phyloP scores from a whole-genome alignment of 2,329 filamentous ascomycete species.

The Byssothecium circinans region DNA sequence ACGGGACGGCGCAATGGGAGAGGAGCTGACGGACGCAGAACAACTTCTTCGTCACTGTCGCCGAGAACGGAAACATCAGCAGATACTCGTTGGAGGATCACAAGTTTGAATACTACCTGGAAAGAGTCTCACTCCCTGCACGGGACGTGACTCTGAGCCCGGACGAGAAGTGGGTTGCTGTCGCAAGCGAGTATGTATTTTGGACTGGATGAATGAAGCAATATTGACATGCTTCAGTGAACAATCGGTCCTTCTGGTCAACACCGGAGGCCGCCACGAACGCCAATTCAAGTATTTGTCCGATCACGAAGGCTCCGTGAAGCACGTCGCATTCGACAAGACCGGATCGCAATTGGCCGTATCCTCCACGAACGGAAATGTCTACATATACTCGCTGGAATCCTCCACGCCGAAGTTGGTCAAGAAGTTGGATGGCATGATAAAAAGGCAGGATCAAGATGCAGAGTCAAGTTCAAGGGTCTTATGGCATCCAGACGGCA shows the following conservation, averaged over 20 bases:
- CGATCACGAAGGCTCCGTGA: slow-evolving; percentile 84
- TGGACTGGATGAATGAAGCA: no score
- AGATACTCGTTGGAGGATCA: slow-evolving; percentile 80
- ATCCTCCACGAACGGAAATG: slow-evolving; percentile 82
- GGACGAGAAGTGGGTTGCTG: slow-evolving; percentile 84
- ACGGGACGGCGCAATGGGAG: background rate
- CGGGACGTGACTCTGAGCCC: slow-evolving; percentile 82
- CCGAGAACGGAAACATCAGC: slow-evolving; percentile 95
- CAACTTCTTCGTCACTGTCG: slow-evolving; percentile 83
- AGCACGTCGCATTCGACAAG: slow-evolving; percentile 86
- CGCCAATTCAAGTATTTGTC: slow-evolving; percentile 71
- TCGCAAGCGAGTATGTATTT: slow-evolving; percentile 78
- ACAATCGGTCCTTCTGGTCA: slow-evolving; percentile 81
- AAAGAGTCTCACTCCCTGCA: slow-evolving; percentile 81
- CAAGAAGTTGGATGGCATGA: slow-evolving; percentile 81
- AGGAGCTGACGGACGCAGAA: slow-evolving; percentile 53
- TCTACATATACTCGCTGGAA: slow-evolving; percentile 86
- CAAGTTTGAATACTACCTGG: slow-evolving; percentile 76
- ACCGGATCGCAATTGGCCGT: slow-evolving; percentile 74
- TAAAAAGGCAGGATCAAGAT: slow-evolving; percentile 75
- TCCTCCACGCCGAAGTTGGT: slow-evolving; percentile 79
- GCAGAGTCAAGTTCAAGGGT: slow-evolving; percentile 73
- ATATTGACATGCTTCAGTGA: slow-evolving; percentile 1
- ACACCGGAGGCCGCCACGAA: slow-evolving; percentile 63
- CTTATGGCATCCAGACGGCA: slow-evolving; percentile 92